Percentiles rank a stretch among this genome's conserved stretches.
phyloP scores from a whole-genome alignment of 2,329 filamentous ascomycete genomes.

The Myriangium duriaei region DNA sequence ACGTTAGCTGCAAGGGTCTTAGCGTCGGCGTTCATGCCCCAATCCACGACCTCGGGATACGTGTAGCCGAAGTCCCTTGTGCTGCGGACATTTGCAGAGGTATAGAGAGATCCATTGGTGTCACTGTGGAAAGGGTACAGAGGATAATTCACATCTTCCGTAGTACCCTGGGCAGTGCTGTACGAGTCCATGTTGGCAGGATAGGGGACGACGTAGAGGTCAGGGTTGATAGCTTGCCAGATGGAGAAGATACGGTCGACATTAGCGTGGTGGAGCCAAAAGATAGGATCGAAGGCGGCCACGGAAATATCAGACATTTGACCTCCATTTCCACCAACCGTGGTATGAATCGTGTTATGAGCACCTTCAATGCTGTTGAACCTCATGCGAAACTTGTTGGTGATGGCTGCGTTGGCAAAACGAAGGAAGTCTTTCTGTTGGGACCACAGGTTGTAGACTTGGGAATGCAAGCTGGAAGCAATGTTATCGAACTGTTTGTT shows the following conservation, averaged over 20 bases:
- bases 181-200: constrained; percentile 1
- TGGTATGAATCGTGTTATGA: constrained; percentile 38
- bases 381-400: not conserved
- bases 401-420: not conserved
- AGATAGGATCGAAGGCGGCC: constrained; percentile 22
- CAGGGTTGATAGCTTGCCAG: constrained; percentile 17
- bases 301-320: constrained; percentile 23
- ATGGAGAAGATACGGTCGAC: constrained; percentile 23
- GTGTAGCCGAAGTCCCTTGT: not conserved
- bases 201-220: not conserved
- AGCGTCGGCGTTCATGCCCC: not conserved
- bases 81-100: not conserved
- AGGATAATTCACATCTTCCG: constrained; percentile 1
- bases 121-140: constrained; percentile 10
- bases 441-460: not conserved
- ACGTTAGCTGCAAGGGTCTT: constrained; percentile 27
- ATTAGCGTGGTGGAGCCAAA: constrained; percentile 25
- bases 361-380: not conserved
- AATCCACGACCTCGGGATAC: constrained; percentile 22
- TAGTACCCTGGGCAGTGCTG: constrained; percentile 4
- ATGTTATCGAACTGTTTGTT: not conserved
- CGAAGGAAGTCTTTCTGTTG: not conserved
- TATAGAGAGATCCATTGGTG: not conserved
- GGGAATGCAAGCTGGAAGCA: not conserved
- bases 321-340: constrained; percentile 26